Conservation (phyloP, 2,329 filamentous ascomycete species). For the Calonectria hongkongensis region DNA sequence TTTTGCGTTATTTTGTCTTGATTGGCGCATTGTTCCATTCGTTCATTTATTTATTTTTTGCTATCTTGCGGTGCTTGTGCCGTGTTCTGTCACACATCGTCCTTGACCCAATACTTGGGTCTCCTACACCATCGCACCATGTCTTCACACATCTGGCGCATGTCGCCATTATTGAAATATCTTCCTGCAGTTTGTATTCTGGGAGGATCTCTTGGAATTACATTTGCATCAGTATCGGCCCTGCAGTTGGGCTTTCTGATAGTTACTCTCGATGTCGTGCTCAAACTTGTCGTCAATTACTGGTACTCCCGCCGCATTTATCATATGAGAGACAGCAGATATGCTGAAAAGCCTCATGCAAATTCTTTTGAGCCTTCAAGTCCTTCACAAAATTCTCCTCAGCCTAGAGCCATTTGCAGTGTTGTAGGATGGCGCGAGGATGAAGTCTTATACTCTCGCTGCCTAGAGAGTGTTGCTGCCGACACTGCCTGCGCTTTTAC, state of each 20-base stretch:
- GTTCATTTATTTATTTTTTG: neutral
- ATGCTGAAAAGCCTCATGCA: neutral
- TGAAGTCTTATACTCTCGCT: constrained; percentile 7
- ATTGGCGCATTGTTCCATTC: neutral
- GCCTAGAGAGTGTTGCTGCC: neutral
- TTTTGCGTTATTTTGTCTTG: neutral
- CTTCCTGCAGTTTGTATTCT: neutral
- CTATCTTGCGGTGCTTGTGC: neutral
- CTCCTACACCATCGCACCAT: neutral
- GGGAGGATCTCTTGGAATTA: neutral
- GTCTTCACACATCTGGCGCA: neutral
- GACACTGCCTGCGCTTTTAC: neutral
- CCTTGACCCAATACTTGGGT: neutral
- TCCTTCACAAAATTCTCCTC: neutral
- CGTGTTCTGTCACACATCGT: neutral
- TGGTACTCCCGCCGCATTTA: constrained; percentile 11
- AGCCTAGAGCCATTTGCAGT: constrained; percentile 1
- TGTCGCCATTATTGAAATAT: constrained; percentile 11
- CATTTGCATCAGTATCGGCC: constrained; percentile 14
- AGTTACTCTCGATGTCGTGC: constrained; percentile 11
- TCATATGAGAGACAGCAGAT: neutral
- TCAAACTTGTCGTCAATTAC: constrained; percentile 18
- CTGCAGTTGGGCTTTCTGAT: constrained; percentile 12
- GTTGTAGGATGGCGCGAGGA: constrained; percentile 12
- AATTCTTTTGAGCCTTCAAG: neutral